These are phyloP conservation scores for Ophiostoma sp. DNA, from an alignment of 2,329 filamentous ascomycete genomes.

Conservation along the genomic window DNA sequence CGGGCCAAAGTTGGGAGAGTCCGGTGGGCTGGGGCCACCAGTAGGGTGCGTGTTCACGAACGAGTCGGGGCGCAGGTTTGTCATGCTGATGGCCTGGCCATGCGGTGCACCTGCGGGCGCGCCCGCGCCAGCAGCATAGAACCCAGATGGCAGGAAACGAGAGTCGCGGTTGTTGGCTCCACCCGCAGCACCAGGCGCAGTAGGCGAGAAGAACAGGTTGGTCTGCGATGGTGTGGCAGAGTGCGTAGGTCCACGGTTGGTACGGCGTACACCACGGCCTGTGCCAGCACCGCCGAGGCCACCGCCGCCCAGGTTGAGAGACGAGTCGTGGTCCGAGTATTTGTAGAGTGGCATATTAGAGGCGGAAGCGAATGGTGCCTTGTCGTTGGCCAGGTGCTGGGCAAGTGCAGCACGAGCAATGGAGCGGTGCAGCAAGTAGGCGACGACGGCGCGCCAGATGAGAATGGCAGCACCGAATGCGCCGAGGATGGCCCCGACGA, in stretches of 20 bases:
- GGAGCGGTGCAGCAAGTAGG: constrained; percentile 85
- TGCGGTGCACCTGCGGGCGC: constrained; percentile 32
- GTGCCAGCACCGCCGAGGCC: constrained; percentile 26
- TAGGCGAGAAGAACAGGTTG: constrained; percentile 92
- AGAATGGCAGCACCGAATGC: constrained; percentile 77
- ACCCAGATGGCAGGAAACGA: constrained; percentile 81
- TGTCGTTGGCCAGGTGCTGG: constrained; percentile 64
- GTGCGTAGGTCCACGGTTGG: constrained; percentile 47
- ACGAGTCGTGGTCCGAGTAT: constrained; percentile 54
- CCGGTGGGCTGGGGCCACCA: constrained; percentile 53
- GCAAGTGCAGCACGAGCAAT: constrained; percentile 79
- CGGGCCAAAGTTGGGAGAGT: constrained; percentile 54
- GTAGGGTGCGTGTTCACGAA: constrained; percentile 44
- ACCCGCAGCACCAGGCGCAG: constrained; percentile 55
- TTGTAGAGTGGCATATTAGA: constrained; percentile 58
- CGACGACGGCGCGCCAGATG: constrained; percentile 80
- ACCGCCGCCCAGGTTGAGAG: constrained; percentile 45
- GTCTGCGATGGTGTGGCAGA: constrained; percentile 56
- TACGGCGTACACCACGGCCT: constrained; percentile 48
- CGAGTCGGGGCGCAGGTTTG: constrained; percentile 56
- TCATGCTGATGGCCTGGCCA: constrained; percentile 52
- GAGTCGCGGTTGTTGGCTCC: constrained; percentile 58
- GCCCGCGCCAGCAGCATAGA: constrained; percentile 65
- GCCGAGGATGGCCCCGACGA: constrained; percentile 80
- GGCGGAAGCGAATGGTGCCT: constrained; percentile 53